A percentile compares a stretch with the other conserved stretches of the same genome.
phyloP scores from a whole-genome alignment of 202 grass and related monocot genomes.

The Musa balbisiana region DNA sequence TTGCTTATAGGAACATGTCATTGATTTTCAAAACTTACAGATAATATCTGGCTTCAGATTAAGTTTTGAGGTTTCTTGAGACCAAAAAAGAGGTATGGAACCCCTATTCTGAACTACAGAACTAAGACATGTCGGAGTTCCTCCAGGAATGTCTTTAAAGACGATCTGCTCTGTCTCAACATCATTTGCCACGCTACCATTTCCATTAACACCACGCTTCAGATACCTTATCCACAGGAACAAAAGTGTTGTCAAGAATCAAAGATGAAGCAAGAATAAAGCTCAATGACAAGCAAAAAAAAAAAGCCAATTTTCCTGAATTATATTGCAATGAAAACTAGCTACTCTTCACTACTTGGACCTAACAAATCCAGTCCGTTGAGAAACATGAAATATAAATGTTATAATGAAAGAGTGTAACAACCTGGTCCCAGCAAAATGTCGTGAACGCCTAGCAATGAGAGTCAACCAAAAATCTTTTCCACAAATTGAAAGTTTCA shows the following conservation, averaged over 20 bases:
- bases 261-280: constrained; percentile 1
- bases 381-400: constrained; percentile 17
- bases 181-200: constrained; percentile 92
- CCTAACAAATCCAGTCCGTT: neutral
- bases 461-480: constrained; percentile 26
- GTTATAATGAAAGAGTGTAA: constrained; percentile 12
- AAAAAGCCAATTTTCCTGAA: neutral
- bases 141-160: constrained; percentile 46
- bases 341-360: neutral
- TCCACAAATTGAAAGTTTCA: constrained; percentile 57
- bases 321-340: neutral
- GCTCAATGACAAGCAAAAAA: neutral
- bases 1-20: neutral
- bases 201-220: constrained; percentile 78
- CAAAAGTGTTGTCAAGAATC: neutral
- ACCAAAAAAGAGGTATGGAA: constrained; percentile 97
- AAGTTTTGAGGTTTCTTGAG: constrained; percentile 76
- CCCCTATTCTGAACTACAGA: constrained; percentile 96
- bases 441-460: constrained; percentile 37
- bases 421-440: constrained; percentile 60
- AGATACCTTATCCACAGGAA: constrained; percentile 55
- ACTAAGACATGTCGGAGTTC: constrained; percentile 51
- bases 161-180: constrained; percentile 97
- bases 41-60: constrained; percentile 92
- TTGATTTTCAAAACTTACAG: constrained; percentile 51